Base-by-base conservation (phyloP, 1,139 yeast species). In the Diutina mesorugosa region DNA sequence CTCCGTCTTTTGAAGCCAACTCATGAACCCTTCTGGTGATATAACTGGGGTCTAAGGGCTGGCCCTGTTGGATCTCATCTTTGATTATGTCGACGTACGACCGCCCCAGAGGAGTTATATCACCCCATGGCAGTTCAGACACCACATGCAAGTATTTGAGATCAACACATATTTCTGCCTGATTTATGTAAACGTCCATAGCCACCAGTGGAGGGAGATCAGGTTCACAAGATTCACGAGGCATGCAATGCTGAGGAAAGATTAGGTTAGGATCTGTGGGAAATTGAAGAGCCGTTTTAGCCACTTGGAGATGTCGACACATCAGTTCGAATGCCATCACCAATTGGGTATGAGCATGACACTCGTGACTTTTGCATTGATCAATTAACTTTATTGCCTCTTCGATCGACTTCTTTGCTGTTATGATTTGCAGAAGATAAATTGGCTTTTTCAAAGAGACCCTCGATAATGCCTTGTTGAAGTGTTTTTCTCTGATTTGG, bases 121-220 rank as follows among this genome's bases (percentile, higher is more conserved):
- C 69, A 47, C 72, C 62, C 80, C 80, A 76, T 1, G 80, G 80
- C 56, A 67, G 66, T 57, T 76, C 80, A 2, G 68, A 68, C 21
- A 76, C 70, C 47, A 61, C 61, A 56, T 71, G 74, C 26, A 76
- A 64, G 59, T 69, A 67, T 64, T 76, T 76, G 59, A 76, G 61
- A 60, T 76, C 80, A 1, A 76, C 62, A 59, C 80, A 76, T 6
- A 76, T 65, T 60, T 76, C 79, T 0, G 79, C 78, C 64, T 75
- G 80, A 59, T 71, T 72, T 53, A 76, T 65, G 60, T 76, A 76
- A 46, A 75, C 59, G 58, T 76, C 80, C 26, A 76, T 61, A 6
- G 79, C 67, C 12, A 73, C 63, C 46, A 66, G 66, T 4, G 65
- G 61, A 6, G 71, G 66, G 28, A 76, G 64, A 26, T 63, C 67